Percentiles rank a stretch among this genome's conserved stretches.
phyloP scores from a whole-genome alignment of 441 rosid species.

The Syzygium malaccense region DNA sequence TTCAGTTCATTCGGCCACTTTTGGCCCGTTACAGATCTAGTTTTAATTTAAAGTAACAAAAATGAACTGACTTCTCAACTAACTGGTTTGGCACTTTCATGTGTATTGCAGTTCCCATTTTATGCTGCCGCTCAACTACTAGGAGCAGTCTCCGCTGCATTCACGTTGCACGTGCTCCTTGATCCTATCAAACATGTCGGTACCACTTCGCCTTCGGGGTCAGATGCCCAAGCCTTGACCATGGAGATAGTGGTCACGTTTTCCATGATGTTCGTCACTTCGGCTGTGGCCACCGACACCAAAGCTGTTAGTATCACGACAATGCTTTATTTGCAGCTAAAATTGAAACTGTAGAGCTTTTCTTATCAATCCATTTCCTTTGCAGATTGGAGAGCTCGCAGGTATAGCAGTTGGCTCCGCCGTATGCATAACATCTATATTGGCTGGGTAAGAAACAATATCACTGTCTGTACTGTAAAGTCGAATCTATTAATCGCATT shows the following conservation, averaged over 20 bases:
- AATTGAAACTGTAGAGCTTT: not conserved
- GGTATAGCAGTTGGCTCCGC: conserved; percentile 69
- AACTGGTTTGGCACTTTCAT: not conserved
- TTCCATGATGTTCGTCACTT: conserved; percentile 52
- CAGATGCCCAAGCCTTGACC: conserved; percentile 37
- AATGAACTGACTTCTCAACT: not conserved
- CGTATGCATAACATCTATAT: conserved; percentile 52
- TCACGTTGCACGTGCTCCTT: conserved; percentile 32
- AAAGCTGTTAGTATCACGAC: conserved; percentile 35
- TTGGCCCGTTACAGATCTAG: not conserved
- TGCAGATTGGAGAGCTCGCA: conserved; percentile 58
- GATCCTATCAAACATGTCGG: conserved; percentile 39
- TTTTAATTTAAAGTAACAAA: not conserved
- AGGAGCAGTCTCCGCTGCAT: conserved; percentile 37
- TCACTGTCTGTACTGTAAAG: not conserved
- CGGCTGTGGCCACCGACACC: conserved; percentile 56
- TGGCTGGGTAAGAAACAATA: conserved; percentile 43
- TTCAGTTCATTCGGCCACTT: no score
- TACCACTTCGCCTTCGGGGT: conserved; percentile 48
- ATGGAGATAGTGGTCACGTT: conserved; percentile 62
- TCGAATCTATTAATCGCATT: not conserved
- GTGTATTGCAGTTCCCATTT: conserved; percentile 35
- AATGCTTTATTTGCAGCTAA: not conserved
- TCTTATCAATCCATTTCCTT: not conserved
- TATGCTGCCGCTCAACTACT: conserved; percentile 45